Conservation (phyloP, 2,329 filamentous ascomycete species). For the Aspergillus quadricinctus region DNA sequence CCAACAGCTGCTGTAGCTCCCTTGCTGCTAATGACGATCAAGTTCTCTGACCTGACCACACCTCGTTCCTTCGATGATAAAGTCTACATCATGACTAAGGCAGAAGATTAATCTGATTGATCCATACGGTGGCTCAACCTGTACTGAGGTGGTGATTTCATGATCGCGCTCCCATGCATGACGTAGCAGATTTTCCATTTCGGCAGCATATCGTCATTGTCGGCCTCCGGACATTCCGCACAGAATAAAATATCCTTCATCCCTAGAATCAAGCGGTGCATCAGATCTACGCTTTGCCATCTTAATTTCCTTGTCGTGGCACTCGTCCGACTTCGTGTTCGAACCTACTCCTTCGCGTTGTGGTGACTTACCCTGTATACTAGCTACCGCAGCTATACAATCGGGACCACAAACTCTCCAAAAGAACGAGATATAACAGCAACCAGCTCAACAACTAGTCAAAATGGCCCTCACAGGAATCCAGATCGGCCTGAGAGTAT, state of each 20-base stretch:
- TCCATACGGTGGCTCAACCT: too few relatives aligned
- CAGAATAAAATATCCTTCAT: conserved; percentile 18
- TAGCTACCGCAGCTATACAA: neutral
- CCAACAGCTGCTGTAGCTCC: neutral
- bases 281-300: neutral
- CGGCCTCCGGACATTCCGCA: conserved; percentile 27
- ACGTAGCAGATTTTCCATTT: conserved; percentile 24
- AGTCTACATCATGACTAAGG: neutral
- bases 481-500: conserved; percentile 28
- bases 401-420: neutral
- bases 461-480: conserved; percentile 25
- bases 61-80: neutral
- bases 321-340: neutral
- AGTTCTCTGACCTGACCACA: neutral
- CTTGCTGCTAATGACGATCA: neutral
- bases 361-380: neutral
- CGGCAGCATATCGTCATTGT: conserved; percentile 27
- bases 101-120: neutral
- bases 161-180: conserved; percentile 24
- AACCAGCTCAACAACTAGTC: conserved; percentile 4
- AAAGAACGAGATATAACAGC: neutral
- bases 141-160: conserved; percentile 19
- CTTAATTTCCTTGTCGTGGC: conserved; percentile 3
- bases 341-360: neutral
- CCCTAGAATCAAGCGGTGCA: neutral